A percentile compares a stretch with the other conserved stretches of the same genome.
phyloP scores from a whole-genome alignment of 345 rosid genomes.

The Barbarea vulgaris region DNA sequence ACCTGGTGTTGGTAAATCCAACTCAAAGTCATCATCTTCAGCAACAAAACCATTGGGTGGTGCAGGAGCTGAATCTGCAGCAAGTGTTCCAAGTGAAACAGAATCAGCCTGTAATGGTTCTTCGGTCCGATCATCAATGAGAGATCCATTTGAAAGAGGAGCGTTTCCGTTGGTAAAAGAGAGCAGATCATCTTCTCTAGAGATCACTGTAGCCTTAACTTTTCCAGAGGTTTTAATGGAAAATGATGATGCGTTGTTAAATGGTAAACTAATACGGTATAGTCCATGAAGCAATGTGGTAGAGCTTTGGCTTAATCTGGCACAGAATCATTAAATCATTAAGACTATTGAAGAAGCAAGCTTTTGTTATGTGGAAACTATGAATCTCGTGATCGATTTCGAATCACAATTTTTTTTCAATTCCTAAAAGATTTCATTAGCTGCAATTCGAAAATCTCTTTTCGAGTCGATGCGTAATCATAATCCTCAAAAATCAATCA shows the following conservation, averaged over 20 bases:
- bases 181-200: slow-evolving; percentile 63
- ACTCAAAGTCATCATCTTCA: slow-evolving; percentile 66
- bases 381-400: neutral
- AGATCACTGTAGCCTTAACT: slow-evolving; percentile 55
- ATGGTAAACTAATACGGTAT: slow-evolving; percentile 39
- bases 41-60: slow-evolving; percentile 46
- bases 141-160: slow-evolving; percentile 37
- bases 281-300: slow-evolving; percentile 52
- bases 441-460: neutral
- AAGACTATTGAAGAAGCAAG: slow-evolving; percentile 5
- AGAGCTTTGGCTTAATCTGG: slow-evolving; percentile 48
- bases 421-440: neutral
- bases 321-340: slow-evolving; percentile 30
- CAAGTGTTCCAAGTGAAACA: slow-evolving; percentile 47
- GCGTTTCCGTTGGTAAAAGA: slow-evolving; percentile 48
- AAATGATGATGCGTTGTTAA: slow-evolving; percentile 39
- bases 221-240: slow-evolving; percentile 42
- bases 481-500: neutral
- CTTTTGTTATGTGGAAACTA: neutral
- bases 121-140: slow-evolving; percentile 36
- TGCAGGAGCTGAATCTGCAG: slow-evolving; percentile 49
- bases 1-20: slow-evolving; percentile 72
- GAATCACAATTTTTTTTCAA: neutral
- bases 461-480: neutral
- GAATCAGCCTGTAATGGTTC: slow-evolving; percentile 46